Percentiles rank a stretch among this genome's conserved stretches.
phyloP scores from a whole-genome alignment of 1,284 basidiomycete species.

The Golubevia sp. region DNA sequence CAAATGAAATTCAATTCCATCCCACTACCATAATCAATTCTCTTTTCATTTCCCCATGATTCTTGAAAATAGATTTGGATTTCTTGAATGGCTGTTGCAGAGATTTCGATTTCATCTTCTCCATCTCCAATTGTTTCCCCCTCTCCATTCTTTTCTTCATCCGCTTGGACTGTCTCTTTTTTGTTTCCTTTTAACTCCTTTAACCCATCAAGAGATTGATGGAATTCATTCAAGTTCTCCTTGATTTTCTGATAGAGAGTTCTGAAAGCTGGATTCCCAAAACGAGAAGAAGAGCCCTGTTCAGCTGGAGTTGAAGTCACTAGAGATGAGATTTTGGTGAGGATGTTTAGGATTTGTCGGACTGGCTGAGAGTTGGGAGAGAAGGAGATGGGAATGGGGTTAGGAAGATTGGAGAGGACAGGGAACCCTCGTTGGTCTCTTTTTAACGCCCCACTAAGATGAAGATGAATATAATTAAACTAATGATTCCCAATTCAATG shows the following conservation, averaged over 20 bases:
- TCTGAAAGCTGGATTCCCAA: slow-evolving; percentile 96
- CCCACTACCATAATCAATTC: slow-evolving; percentile 97
- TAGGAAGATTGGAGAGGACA: background rate
- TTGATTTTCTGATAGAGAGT: slow-evolving; percentile 83
- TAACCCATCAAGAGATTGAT: slow-evolving; percentile 55
- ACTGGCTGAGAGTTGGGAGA: slow-evolving; percentile 67
- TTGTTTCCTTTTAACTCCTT: slow-evolving; percentile 42
- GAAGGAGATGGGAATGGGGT: background rate
- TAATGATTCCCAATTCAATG: too few species aligned
- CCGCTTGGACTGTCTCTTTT: slow-evolving; percentile 68
- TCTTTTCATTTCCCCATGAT: slow-evolving; percentile 85
- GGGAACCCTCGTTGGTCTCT: too few species aligned
- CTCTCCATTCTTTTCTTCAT: background rate
- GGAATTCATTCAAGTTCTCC: slow-evolving; percentile 66
- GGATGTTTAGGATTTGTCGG: slow-evolving; percentile 63
- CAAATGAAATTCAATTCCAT: slow-evolving; percentile 98
- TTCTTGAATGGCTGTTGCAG: slow-evolving; percentile 37
- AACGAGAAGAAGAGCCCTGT: slow-evolving; percentile 86
- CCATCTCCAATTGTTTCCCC: slow-evolving; percentile 4
- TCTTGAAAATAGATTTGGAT: slow-evolving; percentile 78
- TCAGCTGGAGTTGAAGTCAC: slow-evolving; percentile 78
- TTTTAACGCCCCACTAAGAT: too few species aligned
- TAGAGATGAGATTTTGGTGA: slow-evolving; percentile 25
- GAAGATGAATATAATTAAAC: too few species aligned
- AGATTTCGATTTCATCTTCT: too few species aligned